phyloP scores from a whole-genome alignment of 2,329 filamentous ascomycete genomes.

The Colletotrichum gigasporum region DNA sequence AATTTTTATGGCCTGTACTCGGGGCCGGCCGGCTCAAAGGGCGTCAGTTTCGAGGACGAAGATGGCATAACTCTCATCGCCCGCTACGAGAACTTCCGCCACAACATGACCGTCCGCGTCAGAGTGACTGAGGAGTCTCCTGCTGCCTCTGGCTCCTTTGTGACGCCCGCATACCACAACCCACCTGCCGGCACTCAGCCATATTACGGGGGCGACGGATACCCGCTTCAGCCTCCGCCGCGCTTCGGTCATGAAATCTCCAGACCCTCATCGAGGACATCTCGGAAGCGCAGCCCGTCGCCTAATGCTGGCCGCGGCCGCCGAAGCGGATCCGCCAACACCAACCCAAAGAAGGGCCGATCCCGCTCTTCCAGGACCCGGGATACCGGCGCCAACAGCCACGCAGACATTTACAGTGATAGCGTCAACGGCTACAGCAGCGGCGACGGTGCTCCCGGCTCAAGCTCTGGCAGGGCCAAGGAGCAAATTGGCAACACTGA shows the following conservation, averaged over 20 bases:
- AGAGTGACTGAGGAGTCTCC: slow-evolving; percentile 76
- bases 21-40: slow-evolving; percentile 72
- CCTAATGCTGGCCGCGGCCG: slow-evolving; percentile 74
- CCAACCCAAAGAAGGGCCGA: slow-evolving; percentile 71
- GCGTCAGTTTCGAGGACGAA: slow-evolving; percentile 95
- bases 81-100: slow-evolving; percentile 92
- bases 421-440: slow-evolving; percentile 83
- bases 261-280: slow-evolving; percentile 75
- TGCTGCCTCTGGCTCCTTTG: slow-evolving; percentile 54
- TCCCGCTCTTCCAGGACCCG: slow-evolving; percentile 77
- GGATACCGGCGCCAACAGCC: slow-evolving; percentile 53
- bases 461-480: slow-evolving; percentile 79
- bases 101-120: slow-evolving; percentile 94
- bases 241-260: slow-evolving; percentile 70
- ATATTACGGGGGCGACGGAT: slow-evolving; percentile 64
- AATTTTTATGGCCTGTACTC: slow-evolving; percentile 98
- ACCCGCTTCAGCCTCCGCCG: slow-evolving; percentile 56
- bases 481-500: slow-evolving; percentile 94
- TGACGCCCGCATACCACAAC: slow-evolving; percentile 62
- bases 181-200: slow-evolving; percentile 61
- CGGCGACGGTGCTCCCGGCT: slow-evolving; percentile 82
- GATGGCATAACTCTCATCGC: slow-evolving; percentile 91
- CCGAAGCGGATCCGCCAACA: slow-evolving; percentile 78
- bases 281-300: slow-evolving; percentile 82
- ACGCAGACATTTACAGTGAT: slow-evolving; percentile 72